These are phyloP conservation scores for Carex cristatella DNA, from an alignment of 176 grass and related monocot genomes.

Conservation along the genomic window DNA sequence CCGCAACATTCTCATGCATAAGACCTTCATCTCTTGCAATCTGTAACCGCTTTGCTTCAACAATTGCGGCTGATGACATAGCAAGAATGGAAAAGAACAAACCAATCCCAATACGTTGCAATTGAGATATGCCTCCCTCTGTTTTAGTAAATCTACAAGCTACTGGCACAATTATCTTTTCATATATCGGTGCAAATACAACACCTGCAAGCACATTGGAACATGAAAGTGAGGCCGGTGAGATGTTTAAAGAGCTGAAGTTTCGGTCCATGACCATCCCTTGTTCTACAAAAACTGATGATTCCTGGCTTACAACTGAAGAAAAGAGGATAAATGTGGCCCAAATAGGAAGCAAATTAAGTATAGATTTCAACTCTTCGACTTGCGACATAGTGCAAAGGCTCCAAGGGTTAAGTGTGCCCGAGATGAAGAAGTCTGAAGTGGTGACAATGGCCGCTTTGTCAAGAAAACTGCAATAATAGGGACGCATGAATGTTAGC, in stretches of 20 bases:
- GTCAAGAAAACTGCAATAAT: slow-evolving; percentile 60
- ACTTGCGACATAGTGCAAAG: slow-evolving; percentile 80
- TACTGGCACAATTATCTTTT: slow-evolving; percentile 60
- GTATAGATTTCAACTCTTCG: slow-evolving; percentile 75
- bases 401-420: slow-evolving; percentile 53
- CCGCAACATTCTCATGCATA: slow-evolving; percentile 40
- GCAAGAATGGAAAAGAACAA: slow-evolving; percentile 54
- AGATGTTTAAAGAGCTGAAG: slow-evolving; percentile 48
- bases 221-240: slow-evolving; percentile 61
- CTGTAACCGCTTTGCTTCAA: slow-evolving; percentile 63
- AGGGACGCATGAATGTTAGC: neutral
- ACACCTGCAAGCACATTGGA: slow-evolving; percentile 62
- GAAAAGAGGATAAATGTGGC: slow-evolving; percentile 65
- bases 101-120: slow-evolving; percentile 69
- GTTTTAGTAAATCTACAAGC: slow-evolving; percentile 58
- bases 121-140: slow-evolving; percentile 73
- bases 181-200: slow-evolving; percentile 63
- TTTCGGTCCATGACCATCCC: slow-evolving; percentile 55
- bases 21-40: slow-evolving; percentile 47
- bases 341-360: slow-evolving; percentile 79
- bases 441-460: slow-evolving; percentile 51
- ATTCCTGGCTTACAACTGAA: slow-evolving; percentile 60
- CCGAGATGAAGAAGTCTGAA: slow-evolving; percentile 23
- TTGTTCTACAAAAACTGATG: slow-evolving; percentile 76
- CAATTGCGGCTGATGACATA: slow-evolving; percentile 47